Evolutionary conservation across 805 yeast species (phyloP).

Genomic region (Saturnispora gosingensis): DNA sequence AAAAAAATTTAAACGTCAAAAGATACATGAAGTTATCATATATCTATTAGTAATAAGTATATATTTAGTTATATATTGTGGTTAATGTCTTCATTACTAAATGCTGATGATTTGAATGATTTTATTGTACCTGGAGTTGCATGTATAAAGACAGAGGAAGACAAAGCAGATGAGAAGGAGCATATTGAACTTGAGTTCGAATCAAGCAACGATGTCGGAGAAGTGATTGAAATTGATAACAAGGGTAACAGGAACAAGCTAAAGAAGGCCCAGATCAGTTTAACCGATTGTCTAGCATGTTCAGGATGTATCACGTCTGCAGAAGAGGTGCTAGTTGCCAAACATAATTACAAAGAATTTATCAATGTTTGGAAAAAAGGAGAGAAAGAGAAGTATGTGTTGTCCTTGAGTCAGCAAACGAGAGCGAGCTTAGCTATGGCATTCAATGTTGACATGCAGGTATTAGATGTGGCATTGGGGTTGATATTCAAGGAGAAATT

Average conservation of each 20-base stretch:
- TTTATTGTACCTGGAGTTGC: slow-evolving; percentile 92
- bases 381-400: slow-evolving; percentile 43
- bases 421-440: slow-evolving; percentile 76
- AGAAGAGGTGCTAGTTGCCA: slow-evolving; percentile 86
- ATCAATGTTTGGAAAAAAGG: slow-evolving; percentile 41
- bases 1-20: background rate
- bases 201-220: slow-evolving; percentile 50
- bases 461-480: slow-evolving; percentile 53
- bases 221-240: slow-evolving; percentile 44
- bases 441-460: slow-evolving; percentile 39
- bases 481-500: slow-evolving; percentile 49
- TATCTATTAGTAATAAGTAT: background rate
- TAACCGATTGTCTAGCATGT: slow-evolving; percentile 93
- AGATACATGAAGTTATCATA: background rate
- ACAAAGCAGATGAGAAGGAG: background rate
- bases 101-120: slow-evolving; percentile 88
- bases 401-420: slow-evolving; percentile 78
- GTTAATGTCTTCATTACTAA: slow-evolving; percentile 74
- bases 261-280: slow-evolving; percentile 76
- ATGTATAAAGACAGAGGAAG: slow-evolving; percentile 65
- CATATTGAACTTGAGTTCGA: slow-evolving; percentile 35
- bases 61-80: background rate
- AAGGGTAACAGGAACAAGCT: slow-evolving; percentile 38
- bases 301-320: slow-evolving; percentile 96
- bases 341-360: slow-evolving; percentile 80